Conservation (phyloP, 345 rosid species). For the Schrenkiella parvula region DNA sequence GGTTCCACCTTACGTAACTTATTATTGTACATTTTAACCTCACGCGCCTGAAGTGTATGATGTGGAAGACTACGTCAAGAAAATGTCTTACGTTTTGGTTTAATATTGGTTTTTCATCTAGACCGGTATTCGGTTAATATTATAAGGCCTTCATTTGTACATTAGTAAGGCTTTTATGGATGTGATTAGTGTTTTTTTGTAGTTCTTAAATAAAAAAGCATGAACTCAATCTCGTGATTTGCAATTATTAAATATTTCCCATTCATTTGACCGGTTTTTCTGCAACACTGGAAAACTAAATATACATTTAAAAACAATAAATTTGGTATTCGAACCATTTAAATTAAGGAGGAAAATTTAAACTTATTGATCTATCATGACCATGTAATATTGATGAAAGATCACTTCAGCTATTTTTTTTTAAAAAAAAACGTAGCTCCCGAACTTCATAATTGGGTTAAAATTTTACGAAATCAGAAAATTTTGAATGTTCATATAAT, state of each 20-base stretch:
- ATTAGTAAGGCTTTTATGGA: too few relatives aligned
- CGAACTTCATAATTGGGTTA: not conserved
- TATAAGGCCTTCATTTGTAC: not conserved
- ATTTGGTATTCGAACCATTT: not conserved
- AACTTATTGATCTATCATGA: not conserved
- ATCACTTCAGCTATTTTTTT: not conserved
- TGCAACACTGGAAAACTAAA: not conserved
- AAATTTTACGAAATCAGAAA: not conserved
- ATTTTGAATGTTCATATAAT: not conserved
- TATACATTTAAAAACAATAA: not conserved
- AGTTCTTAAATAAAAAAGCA: too few relatives aligned
- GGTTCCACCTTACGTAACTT: constrained; percentile 11
- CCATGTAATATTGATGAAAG: not conserved
- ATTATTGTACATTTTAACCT: not conserved
- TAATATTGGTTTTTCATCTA: not conserved
- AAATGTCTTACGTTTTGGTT: not conserved
- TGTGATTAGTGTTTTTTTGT: too few relatives aligned
- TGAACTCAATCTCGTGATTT: too few relatives aligned
- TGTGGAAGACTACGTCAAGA: not conserved
- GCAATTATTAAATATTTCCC: not conserved
- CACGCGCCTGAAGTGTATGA: constrained; percentile 10
- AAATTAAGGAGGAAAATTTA: not conserved
- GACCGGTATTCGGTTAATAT: not conserved
- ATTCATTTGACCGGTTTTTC: not conserved
- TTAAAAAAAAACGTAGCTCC: not conserved